Conservation (phyloP, 2,329 filamentous ascomycete genomes). For the Penicillium verrucosum region DNA sequence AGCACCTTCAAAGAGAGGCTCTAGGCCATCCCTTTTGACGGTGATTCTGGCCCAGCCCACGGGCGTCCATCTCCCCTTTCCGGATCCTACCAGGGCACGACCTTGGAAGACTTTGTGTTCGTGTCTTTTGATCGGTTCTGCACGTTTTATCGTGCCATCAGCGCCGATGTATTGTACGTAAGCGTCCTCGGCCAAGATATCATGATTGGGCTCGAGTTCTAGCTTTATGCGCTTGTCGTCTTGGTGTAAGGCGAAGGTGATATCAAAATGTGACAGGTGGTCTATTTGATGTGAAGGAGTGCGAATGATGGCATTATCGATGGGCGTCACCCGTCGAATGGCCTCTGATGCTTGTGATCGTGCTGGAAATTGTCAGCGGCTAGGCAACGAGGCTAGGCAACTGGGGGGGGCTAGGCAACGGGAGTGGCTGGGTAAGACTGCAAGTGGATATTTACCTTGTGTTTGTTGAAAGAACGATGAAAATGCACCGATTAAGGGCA, state of each 20-base stretch:
- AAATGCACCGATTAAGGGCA: conserved; percentile 18
- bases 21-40: conserved; percentile 69
- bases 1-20: conserved; percentile 84
- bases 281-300: conserved; percentile 76
- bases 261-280: conserved; percentile 76
- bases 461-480: conserved; percentile 15
- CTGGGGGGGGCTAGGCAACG: not conserved
- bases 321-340: conserved; percentile 66
- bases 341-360: conserved; percentile 74
- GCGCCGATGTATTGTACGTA: conserved; percentile 67
- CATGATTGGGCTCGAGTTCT: conserved; percentile 82
- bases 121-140: conserved; percentile 68
- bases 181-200: conserved; percentile 76
- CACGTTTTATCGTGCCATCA: conserved; percentile 65
- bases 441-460: conserved; percentile 12
- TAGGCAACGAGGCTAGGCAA: not conserved
- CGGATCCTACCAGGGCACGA: conserved; percentile 65
- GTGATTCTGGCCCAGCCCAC: conserved; percentile 85
- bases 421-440: not conserved
- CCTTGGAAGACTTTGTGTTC: conserved; percentile 85
- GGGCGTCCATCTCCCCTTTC: conserved; percentile 67
- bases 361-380: conserved; percentile 42
- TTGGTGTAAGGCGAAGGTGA: conserved; percentile 72
- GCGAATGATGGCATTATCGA: conserved; percentile 74
- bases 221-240: conserved; percentile 70